Evolutionary conservation across 495 filamentous ascomycete genomes (phyloP), one percentile per base, ranked within the genome.

Genomic region (Jackrogersella minutella): DNA sequence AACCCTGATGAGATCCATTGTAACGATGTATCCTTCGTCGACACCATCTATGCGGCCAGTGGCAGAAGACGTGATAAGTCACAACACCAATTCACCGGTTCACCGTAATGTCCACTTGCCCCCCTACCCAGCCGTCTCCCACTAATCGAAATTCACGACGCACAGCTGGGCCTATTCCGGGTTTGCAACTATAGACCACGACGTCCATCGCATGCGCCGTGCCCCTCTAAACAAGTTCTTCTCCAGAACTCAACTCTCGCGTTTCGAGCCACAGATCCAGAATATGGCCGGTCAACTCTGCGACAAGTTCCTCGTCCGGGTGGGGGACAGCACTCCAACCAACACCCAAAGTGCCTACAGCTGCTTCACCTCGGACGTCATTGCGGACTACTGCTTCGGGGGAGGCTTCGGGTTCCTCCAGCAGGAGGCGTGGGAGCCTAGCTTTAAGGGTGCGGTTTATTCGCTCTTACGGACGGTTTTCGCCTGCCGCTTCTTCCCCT

Each of bases 161-260:
- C 11, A 36, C 31, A 67, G 64, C 14, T 56, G 51, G 16, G 37
- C 21, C 2, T 0, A 17, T 8, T 77, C 78, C 0, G 72, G 74
- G 6, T 77, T 84, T 26, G 72, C 71, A 8, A 85, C 83, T 10
- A 55, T 76, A 1, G 41, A 66, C 19, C 78, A 82, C 51, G 72
- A 79, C 11, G 40, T 63, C 11, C 81, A 84, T 60, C 70, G 73
- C 10, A 51, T 70, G 17, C 66, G 79, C 11, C 73, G 81, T 4
- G 62, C 67, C 9, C 68, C 78, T 1, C 26, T 82, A 37, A 76
- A 68, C 66, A 76, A 76, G 11, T 81, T 79, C 70, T 84, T 84
- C 64, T 76, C 76, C 1, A 74, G 58, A 14, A 41, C 40, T 5
- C 58, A 68, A 22, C 62, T 81, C 60, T 16, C 60, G 19, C 34